Conservation (phyloP, 1,139 yeast genomes). For the Debaryomycetaceae sp. region DNA sequence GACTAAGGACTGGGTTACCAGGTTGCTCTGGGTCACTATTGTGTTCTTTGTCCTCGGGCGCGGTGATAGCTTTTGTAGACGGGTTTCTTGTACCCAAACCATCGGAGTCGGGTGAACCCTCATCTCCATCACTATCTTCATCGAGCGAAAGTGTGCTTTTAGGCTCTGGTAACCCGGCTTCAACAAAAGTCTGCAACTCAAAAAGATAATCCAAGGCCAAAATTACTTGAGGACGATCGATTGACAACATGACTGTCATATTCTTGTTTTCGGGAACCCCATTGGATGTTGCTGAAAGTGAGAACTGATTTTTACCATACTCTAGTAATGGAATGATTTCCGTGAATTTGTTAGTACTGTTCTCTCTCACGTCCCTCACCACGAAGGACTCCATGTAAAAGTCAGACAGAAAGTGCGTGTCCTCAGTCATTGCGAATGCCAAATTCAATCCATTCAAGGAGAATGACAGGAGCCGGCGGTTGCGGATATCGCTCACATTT, state of each 20-base stretch:
- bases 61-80: neutral
- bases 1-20: neutral
- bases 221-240: constrained; percentile 78
- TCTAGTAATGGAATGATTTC: constrained; percentile 73
- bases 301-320: constrained; percentile 67
- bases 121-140: constrained; percentile 8
- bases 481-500: constrained; percentile 29
- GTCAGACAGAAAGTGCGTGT: constrained; percentile 56
- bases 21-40: constrained; percentile 6
- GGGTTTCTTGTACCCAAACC: no score
- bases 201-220: constrained; percentile 83
- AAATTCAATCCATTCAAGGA: constrained; percentile 58
- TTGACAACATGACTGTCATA: constrained; percentile 52
- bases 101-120: constrained; percentile 4
- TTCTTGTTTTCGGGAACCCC: constrained; percentile 37
- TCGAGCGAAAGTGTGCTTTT: constrained; percentile 13
- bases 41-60: constrained; percentile 6
- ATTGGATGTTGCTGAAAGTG: constrained; percentile 47
- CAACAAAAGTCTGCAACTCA: constrained; percentile 64
- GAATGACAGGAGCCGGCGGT: constrained; percentile 55
- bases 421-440: constrained; percentile 46
- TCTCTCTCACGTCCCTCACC: constrained; percentile 67
- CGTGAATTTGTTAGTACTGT: constrained; percentile 63
- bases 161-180: constrained; percentile 34
- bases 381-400: constrained; percentile 69